Conservation (phyloP, 768 basidiomycete genomes). For the Psilocybe azurescens region DNA sequence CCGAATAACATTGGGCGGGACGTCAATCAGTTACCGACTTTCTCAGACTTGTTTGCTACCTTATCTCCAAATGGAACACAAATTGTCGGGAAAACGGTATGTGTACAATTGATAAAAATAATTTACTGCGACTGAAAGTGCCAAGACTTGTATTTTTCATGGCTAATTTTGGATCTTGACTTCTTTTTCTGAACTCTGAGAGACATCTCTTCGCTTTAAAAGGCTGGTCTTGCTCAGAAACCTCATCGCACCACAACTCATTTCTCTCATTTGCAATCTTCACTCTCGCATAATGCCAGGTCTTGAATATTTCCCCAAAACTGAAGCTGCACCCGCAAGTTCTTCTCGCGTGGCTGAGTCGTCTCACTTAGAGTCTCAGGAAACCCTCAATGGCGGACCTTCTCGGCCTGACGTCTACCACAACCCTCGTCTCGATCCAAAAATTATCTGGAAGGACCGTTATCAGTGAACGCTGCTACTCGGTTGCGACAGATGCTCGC, state of each 20-base stretch:
- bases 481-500: constrained; percentile 73
- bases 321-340: constrained; percentile 11
- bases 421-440: constrained; percentile 72
- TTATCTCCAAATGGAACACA: constrained; percentile 1
- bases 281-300: constrained; percentile 25
- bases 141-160: background rate
- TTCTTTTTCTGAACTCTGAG: background rate
- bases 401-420: constrained; percentile 45
- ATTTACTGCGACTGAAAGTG: background rate
- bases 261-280: constrained; percentile 4
- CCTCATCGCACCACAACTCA: constrained; percentile 1
- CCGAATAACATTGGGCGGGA: background rate
- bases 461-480: constrained; percentile 72
- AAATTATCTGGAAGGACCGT: constrained; percentile 71
- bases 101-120: background rate
- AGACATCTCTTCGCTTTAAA: background rate
- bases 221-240: background rate
- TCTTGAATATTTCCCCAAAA: constrained; percentile 28
- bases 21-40: background rate
- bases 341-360: background rate
- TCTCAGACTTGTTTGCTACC: background rate
- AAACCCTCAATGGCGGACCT: background rate
- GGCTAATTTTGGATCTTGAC: background rate
- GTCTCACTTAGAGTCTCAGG: constrained; percentile 1
- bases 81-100: constrained; percentile 7